Percentiles rank a stretch among this genome's conserved stretches.
Evolutionary conservation across 2,329 filamentous ascomycete species (phyloP).

Genomic region (Colletotrichum salicis): DNA sequence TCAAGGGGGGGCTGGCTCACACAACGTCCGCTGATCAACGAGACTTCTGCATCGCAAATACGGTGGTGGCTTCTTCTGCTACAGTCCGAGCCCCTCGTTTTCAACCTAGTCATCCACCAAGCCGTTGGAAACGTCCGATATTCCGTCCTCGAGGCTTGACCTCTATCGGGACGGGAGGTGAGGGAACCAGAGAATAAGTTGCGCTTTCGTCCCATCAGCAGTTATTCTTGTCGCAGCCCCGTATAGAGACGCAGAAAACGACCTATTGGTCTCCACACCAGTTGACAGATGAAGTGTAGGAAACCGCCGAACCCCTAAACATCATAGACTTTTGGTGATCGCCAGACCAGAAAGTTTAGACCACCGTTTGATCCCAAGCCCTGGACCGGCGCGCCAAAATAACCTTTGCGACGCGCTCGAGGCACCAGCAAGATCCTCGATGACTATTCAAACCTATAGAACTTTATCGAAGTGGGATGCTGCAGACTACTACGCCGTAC

Average conservation of each 20-base stretch:
- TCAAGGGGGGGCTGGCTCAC: neutral
- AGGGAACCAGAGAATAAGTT: neutral
- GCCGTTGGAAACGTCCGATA: constrained; percentile 9
- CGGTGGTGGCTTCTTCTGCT: neutral
- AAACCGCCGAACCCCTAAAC: constrained; percentile 28
- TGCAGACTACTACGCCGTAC: neutral
- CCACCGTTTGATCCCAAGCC: constrained; percentile 35
- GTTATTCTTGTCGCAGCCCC: constrained; percentile 28
- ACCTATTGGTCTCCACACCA: constrained; percentile 7
- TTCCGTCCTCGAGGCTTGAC: neutral
- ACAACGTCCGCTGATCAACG: neutral
- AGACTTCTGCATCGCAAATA: neutral
- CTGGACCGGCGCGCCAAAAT: constrained; percentile 9
- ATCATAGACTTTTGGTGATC: constrained; percentile 19
- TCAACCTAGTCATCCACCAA: constrained; percentile 6
- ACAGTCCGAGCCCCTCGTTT: neutral
- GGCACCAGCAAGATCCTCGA: constrained; percentile 22
- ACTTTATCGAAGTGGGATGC: neutral
- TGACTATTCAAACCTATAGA: neutral
- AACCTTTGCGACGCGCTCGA: constrained; percentile 22
- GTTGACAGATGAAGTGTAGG: constrained; percentile 22
- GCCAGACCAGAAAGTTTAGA: constrained; percentile 19
- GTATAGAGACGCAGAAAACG: constrained; percentile 14
- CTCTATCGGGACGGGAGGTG: neutral
- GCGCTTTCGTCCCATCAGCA: constrained; percentile 26